Conservation (phyloP, 371 early-diverging fungal genomes). For the Mortierella sp. region DNA sequence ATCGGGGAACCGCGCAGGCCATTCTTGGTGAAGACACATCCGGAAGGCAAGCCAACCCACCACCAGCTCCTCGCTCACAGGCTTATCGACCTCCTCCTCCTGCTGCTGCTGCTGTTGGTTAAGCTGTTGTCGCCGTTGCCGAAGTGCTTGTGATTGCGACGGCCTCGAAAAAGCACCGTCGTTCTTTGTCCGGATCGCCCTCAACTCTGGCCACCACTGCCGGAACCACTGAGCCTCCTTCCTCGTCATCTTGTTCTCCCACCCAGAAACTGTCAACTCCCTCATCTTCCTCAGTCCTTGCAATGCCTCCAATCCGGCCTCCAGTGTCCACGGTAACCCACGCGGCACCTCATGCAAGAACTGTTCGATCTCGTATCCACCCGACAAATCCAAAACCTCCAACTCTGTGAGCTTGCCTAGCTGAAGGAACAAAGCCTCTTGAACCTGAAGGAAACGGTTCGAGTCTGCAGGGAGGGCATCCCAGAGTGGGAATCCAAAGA, state of each 20-base stretch:
- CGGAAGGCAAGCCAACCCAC: conserved; percentile 35
- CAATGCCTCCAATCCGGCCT: conserved; percentile 12
- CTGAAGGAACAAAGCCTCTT: conserved; percentile 7
- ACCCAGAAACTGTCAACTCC: conserved; percentile 14
- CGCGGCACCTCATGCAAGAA: conserved; percentile 18
- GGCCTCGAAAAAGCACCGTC: neutral
- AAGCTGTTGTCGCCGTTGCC: neutral
- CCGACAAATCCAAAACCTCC: conserved; percentile 9
- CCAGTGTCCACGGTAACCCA: conserved; percentile 17
- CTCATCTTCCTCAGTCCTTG: conserved; percentile 7
- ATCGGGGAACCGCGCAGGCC: conserved; percentile 32
- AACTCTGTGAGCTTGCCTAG: conserved; percentile 13
- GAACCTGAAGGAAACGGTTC: conserved; percentile 19
- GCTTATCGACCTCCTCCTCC: neutral
- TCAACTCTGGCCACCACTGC: conserved; percentile 18
- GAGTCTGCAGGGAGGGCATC: conserved; percentile 3
- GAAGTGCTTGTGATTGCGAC: too few relatives aligned
- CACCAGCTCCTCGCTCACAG: conserved; percentile 15
- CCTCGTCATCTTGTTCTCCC: conserved; percentile 28
- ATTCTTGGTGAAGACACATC: conserved; percentile 35
- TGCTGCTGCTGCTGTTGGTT: neutral
- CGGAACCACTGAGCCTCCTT: conserved; percentile 17
- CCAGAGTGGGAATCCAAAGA: neutral
- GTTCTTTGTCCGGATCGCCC: conserved; percentile 18
- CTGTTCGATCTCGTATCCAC: conserved; percentile 4